Evolutionary conservation across 495 filamentous ascomycete genomes (phyloP).

Genomic region (Staphylotrichum tortipilum): DNA sequence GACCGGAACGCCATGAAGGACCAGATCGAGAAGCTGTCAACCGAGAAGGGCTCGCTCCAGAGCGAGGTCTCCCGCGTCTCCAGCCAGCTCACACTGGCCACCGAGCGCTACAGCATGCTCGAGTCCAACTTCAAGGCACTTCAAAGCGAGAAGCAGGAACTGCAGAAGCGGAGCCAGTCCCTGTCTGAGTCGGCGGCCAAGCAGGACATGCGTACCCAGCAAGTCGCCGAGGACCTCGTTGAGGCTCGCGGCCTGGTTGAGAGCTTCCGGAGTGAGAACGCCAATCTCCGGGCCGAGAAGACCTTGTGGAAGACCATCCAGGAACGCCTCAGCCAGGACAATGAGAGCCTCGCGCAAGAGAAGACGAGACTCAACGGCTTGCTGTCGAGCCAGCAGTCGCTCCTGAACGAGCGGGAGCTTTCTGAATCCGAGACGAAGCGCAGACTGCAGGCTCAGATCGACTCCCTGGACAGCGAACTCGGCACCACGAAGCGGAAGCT

Average conservation of each 20-base stretch:
- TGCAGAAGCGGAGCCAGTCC: constrained; percentile 68
- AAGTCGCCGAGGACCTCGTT: constrained; percentile 86
- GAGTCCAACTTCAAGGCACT: constrained; percentile 76
- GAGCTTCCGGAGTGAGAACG: constrained; percentile 80
- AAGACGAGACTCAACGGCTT: constrained; percentile 68
- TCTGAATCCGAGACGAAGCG: constrained; percentile 72
- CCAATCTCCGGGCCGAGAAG: constrained; percentile 89
- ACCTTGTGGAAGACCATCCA: constrained; percentile 87
- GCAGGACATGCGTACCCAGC: constrained; percentile 81
- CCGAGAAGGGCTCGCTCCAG: constrained; percentile 72
- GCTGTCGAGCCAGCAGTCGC: constrained; percentile 68
- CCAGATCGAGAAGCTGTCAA: constrained; percentile 72
- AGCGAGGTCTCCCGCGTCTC: constrained; percentile 66
- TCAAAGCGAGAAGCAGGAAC: constrained; percentile 71
- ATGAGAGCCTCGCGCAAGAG: constrained; percentile 74
- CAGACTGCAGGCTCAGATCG: constrained; percentile 64
- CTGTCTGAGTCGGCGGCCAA: constrained; percentile 76
- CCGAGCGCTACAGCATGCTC: constrained; percentile 81
- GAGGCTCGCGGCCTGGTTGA: constrained; percentile 74
- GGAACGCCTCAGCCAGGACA: constrained; percentile 75
- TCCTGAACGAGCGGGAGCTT: constrained; percentile 84
- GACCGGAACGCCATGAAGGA: constrained; percentile 76
- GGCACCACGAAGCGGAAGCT: constrained; percentile 72
- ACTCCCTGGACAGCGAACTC: constrained; percentile 70
- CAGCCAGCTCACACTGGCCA: constrained; percentile 71